These are phyloP conservation scores for Achaetomiella virescens DNA, from an alignment of 495 filamentous ascomycete genomes.

Conservation along the genomic window DNA sequence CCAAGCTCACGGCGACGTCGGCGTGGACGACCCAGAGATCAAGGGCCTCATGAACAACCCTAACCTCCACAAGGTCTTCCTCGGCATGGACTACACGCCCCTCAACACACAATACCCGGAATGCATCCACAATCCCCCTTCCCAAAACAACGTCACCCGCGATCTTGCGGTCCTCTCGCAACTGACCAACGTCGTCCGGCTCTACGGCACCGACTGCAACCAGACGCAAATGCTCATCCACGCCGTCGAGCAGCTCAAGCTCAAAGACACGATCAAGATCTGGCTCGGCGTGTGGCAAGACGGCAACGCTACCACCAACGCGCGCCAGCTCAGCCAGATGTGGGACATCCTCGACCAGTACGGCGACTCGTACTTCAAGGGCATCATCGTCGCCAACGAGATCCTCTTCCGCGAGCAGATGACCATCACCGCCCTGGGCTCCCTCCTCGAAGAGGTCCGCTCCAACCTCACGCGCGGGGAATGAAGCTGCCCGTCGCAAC, in stretches of 20 bases:
- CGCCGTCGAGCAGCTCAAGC: slow-evolving; percentile 64
- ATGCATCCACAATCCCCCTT: slow-evolving; percentile 70
- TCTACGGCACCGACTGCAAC: slow-evolving; percentile 97
- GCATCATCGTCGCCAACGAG: slow-evolving; percentile 91
- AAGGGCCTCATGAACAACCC: slow-evolving; percentile 71
- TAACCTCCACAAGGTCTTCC: slow-evolving; percentile 85
- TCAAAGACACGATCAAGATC: slow-evolving; percentile 71
- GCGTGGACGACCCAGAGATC: slow-evolving; percentile 72
- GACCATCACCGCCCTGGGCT: slow-evolving; percentile 57
- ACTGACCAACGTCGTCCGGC: slow-evolving; percentile 78
- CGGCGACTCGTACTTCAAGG: slow-evolving; percentile 62
- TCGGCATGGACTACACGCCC: slow-evolving; percentile 95
- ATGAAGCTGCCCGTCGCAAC: slow-evolving; percentile 77
- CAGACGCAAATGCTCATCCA: slow-evolving; percentile 93
- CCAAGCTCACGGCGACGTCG: slow-evolving; percentile 57
- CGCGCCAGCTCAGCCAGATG: slow-evolving; percentile 72
- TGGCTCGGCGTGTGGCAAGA: slow-evolving; percentile 97
- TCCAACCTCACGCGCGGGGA: slow-evolving; percentile 59
- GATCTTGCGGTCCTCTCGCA: slow-evolving; percentile 90
- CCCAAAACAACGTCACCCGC: slow-evolving; percentile 88
- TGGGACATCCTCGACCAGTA: slow-evolving; percentile 70
- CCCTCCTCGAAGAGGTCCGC: slow-evolving; percentile 61
- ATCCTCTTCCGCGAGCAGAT: slow-evolving; percentile 77
- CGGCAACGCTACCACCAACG: slow-evolving; percentile 74
- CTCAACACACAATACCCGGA: slow-evolving; percentile 85